Base-by-base conservation (phyloP, 2,329 filamentous ascomycete genomes). In the Bertia moriformis region DNA sequence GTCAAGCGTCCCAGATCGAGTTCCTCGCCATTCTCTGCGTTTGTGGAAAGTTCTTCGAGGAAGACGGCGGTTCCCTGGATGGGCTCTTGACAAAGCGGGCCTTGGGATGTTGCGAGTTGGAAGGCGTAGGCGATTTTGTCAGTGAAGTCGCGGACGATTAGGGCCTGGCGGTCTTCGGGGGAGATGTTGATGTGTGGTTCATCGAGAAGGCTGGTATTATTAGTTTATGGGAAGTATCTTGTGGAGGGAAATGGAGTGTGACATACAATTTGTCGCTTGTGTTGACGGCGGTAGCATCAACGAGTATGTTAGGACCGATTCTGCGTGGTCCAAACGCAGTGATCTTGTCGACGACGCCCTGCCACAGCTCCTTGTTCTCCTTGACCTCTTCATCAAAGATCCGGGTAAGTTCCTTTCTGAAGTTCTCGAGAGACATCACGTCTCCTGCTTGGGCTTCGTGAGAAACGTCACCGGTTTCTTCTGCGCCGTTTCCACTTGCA, bases 111-210 rank as follows among this genome's bases (percentile, higher is more conserved):
- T 29, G 86, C 83, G 14, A 96, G 78, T 56, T 98, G 91, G 68
- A 98, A 98, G 37, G 85, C 88, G 55, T 98, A 88, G 5, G 76
- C 69, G 45, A 96, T 83, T 55, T 93, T 96, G 63, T 96, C 89
- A 41, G 79, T 76, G 46, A 96, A 78, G 51, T 91, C 81, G 38
- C 68, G 67, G 3, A 78, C 66, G 40, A 67, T 61, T 32, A 82
- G 60, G 38, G 61, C 58, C 40, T 73, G 68, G 37, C 65, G 62
- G 3, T 46, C 45, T 18, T 48, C 41, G 24, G 53, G 44, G 5
- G 48, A 46, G 27, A 48, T 46, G 29, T 52, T 43, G 46, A 39
- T 44, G 45, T 43, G 40, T 7, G 32, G 32, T 61, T 62, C 17
- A 53, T 39, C 46, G 27, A 45, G 45, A 4, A 57, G 53, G 4